Evolutionary conservation across 1,284 basidiomycete genomes (phyloP).

Genomic region (Microbotryum saponariae): DNA sequence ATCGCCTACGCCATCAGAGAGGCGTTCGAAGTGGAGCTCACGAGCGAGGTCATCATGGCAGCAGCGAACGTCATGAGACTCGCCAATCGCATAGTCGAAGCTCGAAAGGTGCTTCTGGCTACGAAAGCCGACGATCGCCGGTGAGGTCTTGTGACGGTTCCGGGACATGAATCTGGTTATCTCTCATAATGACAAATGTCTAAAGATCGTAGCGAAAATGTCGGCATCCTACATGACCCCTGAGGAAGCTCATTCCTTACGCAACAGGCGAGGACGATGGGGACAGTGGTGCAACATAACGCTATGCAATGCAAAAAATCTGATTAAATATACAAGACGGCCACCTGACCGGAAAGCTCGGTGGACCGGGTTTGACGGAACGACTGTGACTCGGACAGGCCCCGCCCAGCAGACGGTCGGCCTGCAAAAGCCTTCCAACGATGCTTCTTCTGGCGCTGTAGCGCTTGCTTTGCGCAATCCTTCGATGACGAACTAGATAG

Average conservation of each 20-base stretch:
- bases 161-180: slow-evolving; percentile 7
- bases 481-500: too few relatives aligned
- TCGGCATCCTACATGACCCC: not conserved
- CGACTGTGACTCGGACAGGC: too few relatives aligned
- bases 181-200: slow-evolving; percentile 3
- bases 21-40: slow-evolving; percentile 79
- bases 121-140: not conserved
- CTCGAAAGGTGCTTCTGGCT: slow-evolving; percentile 55
- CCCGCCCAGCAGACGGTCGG: too few relatives aligned
- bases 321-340: too few relatives aligned
- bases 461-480: too few relatives aligned
- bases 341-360: too few relatives aligned
- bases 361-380: too few relatives aligned
- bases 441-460: too few relatives aligned
- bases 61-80: slow-evolving; percentile 81
- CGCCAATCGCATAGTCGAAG: slow-evolving; percentile 72
- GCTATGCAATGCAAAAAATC: too few relatives aligned
- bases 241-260: not conserved
- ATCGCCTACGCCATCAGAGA: slow-evolving; percentile 71
- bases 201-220: not conserved
- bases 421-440: too few relatives aligned
- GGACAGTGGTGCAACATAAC: too few relatives aligned
- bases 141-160: slow-evolving; percentile 3
- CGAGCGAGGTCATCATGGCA: slow-evolving; percentile 80
- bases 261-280: not conserved